Conservation (phyloP, 371 early-diverging fungal genomes). For the Smittium culicis region DNA sequence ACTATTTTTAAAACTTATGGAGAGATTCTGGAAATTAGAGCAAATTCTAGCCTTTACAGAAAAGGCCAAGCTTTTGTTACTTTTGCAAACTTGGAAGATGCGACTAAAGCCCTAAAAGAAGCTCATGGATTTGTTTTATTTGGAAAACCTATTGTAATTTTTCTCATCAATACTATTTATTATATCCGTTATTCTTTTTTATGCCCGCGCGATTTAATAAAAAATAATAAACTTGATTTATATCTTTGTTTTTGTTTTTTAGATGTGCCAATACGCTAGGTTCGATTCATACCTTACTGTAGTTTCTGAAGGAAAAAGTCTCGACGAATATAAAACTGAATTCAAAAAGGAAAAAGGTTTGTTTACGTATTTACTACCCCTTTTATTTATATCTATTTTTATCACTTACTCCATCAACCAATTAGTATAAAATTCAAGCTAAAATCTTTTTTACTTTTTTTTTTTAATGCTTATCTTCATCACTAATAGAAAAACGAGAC, state of each 20-base stretch:
- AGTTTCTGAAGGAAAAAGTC: too few relatives aligned
- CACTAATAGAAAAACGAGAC: neutral
- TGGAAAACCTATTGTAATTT: slow-evolving; percentile 37
- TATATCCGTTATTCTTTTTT: neutral
- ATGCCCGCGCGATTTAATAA: too few relatives aligned
- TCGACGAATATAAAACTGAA: too few relatives aligned
- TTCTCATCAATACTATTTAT: neutral
- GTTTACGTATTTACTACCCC: too few relatives aligned
- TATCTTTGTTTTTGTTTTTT: too few relatives aligned
- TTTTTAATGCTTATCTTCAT: slow-evolving; percentile 1
- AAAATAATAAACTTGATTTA: too few relatives aligned
- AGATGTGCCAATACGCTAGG: too few relatives aligned
- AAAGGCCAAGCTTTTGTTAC: slow-evolving; percentile 75
- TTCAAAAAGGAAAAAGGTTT: too few relatives aligned
- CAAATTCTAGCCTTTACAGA: slow-evolving; percentile 48
- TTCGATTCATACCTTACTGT: too few relatives aligned
- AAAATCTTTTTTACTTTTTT: slow-evolving; percentile 31
- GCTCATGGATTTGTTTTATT: slow-evolving; percentile 44
- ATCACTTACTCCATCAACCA: neutral
- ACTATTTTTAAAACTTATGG: slow-evolving; percentile 43
- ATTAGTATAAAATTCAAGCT: neutral
- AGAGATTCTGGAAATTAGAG: slow-evolving; percentile 48
- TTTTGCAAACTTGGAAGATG: slow-evolving; percentile 43
- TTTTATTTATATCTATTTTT: neutral
- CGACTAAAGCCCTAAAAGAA: slow-evolving; percentile 39